Base-by-base conservation (phyloP, 495 filamentous ascomycete genomes). In the Podospora appendiculata region DNA sequence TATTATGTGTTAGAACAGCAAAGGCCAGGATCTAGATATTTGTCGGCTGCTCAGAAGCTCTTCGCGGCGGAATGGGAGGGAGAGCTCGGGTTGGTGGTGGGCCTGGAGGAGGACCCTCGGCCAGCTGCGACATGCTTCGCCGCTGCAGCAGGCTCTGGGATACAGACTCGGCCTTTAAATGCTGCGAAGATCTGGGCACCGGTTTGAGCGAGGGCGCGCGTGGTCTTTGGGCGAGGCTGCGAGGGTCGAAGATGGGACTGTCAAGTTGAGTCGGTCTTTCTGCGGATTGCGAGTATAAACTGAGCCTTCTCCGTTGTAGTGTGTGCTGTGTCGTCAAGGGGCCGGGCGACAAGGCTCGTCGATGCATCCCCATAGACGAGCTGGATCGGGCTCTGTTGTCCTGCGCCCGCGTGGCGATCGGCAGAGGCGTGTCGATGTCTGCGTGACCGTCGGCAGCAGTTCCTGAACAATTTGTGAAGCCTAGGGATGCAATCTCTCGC, bases 71-170 rank as follows among this genome's bases (percentile, higher is more conserved):
- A 10, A 87, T 71, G 6, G 83, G 79, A 7, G 83, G 84, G 4
- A 87, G 71, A 0, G 84, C 82, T 47, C 75, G 77, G 16, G 75
- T 81, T 10, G 84, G 84, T 13, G 84, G 84, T 11, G 84, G 84
- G 12, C 75, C 79, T 11, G 73, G 74, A 0, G 83, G 83, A 41
- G 82, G 83, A 1, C 81, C 81, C 10, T 79, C 70, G 1, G 66
- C 67, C 33, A 86, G 64, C 7, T 78, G 76, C 5, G 80, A 79
- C 72, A 85, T 72, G 58, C 81, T 84, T 54, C 77, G 77, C 34
- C 79, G 73, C 32, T 68, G 64, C 19, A 50, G 34, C 11, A 75
- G 53, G 32, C 49, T 35, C 43, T 72, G 69, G 8, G 58, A 48
- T 25, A 61, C 36, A 7, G 58, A 48, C 13, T 71, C 64, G 13